Base-by-base conservation (phyloP, 2,329 filamentous ascomycete species). In the Mycosphaerella sp. region DNA sequence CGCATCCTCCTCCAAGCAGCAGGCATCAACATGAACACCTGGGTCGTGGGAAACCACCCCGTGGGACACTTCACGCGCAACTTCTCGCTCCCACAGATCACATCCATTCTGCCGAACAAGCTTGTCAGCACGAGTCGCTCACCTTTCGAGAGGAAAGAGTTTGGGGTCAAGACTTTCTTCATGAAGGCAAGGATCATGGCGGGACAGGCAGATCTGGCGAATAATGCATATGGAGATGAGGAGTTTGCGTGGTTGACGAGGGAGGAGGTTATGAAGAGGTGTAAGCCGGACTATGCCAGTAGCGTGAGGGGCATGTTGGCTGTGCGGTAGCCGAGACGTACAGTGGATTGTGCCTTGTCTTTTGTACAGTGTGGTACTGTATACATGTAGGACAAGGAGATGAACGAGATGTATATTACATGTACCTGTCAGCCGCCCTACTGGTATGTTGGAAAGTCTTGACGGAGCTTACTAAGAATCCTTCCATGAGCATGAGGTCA, bases 1-100 rank as follows among this genome's bases (percentile, higher is more conserved):
- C 81, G 89, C 54, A 82, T 89, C 49, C 77, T 97, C 18, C 76
- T 84, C 46, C 78, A 87, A 63, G 77, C 88, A 3, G 89, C 85
- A 8, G 93, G 93, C 52, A 73, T 87, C 55, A 94, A 98, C 77
- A 97, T 98, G 90, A 97, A 97, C 75, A 96, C 89, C 49, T 98
- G 93, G 90, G 81, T 97, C 61, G 87, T 98, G 45, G 91, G 89
- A 54, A 89, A 89, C 63, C 86, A 86, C 52, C 93, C 93, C 9
- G 80, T 96, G 52, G 91, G 90, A 21, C 86, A 96, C 72, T 73
- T 86, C 64, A 76, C 87, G 59, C 74, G 73, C 55, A 73, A 81
- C 56, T 77, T 75, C 77, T 77, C 61, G 60, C 56, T 57, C 35
- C 63, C 66, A 56, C 52, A 62, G 57, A 57, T 51, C 52, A 57